phyloP scores from a whole-genome alignment of 257 asterid species.

The Paraleonurus japonicus region DNA sequence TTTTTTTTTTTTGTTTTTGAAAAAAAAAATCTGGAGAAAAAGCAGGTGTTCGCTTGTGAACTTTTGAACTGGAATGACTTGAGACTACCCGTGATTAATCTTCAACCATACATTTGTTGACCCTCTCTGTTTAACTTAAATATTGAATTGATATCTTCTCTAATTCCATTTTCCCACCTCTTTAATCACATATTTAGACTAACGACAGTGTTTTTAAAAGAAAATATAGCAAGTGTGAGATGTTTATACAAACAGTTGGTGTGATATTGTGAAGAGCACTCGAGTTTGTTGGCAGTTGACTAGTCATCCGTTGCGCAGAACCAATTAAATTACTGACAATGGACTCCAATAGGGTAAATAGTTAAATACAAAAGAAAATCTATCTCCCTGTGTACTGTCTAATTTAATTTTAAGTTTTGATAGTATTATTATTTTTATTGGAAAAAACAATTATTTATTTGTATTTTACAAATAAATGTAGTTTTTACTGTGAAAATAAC shows the following conservation, averaged over 20 bases:
- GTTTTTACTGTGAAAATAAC: too few relatives aligned
- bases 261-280: not conserved
- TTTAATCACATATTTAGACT: too few relatives aligned
- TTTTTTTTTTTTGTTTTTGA: not conserved
- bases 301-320: not conserved
- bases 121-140: not conserved
- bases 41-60: constrained; percentile 37
- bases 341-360: too few relatives aligned
- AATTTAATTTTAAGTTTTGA: too few relatives aligned
- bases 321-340: not conserved
- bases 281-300: not conserved
- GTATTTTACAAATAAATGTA: too few relatives aligned
- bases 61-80: constrained; percentile 57
- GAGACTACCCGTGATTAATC: constrained; percentile 50
- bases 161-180: not conserved
- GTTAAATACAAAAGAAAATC: too few relatives aligned
- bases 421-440: too few relatives aligned
- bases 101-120: constrained; percentile 37
- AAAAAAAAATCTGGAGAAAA: constrained; percentile 20
- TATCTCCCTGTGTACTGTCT: too few relatives aligned
- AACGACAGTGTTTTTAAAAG: too few relatives aligned
- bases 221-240: too few relatives aligned
- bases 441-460: too few relatives aligned
- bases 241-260: too few relatives aligned
- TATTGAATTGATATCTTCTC: not conserved